phyloP scores from a whole-genome alignment of 257 asterid genomes.

The Solanum ahanhuiri region DNA sequence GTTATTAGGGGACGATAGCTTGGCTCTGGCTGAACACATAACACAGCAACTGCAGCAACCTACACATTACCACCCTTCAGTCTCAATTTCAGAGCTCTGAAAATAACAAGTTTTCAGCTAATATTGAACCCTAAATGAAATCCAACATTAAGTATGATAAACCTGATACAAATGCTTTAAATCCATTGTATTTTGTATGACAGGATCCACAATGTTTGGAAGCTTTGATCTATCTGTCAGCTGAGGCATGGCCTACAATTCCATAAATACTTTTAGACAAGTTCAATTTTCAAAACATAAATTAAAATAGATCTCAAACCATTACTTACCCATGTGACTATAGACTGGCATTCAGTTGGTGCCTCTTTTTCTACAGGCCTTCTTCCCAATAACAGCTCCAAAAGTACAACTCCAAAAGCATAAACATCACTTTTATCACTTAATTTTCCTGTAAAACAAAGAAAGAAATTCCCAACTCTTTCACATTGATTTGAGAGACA shows the following conservation, averaged over 20 bases:
- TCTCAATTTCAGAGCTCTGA: background rate
- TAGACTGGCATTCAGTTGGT: conserved; percentile 49
- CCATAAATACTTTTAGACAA: background rate
- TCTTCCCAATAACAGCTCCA: conserved; percentile 69
- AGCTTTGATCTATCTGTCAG: conserved; percentile 64
- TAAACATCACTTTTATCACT: conserved; percentile 78
- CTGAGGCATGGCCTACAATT: conserved; percentile 73
- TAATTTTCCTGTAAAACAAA: conserved; percentile 31
- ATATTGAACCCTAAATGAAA: background rate
- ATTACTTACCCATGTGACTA: conserved; percentile 59
- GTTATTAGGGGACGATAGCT: conserved; percentile 76
- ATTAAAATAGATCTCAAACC: background rate
- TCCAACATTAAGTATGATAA: background rate
- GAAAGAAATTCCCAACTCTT: background rate
- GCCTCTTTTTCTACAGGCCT: conserved; percentile 53
- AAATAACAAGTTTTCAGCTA: background rate
- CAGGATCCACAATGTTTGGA: conserved; percentile 63
- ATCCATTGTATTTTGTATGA: conserved; percentile 46
- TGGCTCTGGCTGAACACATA: conserved; percentile 73
- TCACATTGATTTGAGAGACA: background rate
- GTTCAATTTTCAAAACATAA: background rate
- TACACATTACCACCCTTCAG: background rate
- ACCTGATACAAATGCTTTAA: conserved; percentile 65
- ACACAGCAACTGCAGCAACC: conserved; percentile 85
- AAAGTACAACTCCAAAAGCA: conserved; percentile 67